Percentiles rank a stretch among this genome's conserved stretches.
These are phyloP conservation scores for Acanthochlamys bracteata DNA, from an alignment of 106 monocot genomes.

Conservation along the genomic window DNA sequence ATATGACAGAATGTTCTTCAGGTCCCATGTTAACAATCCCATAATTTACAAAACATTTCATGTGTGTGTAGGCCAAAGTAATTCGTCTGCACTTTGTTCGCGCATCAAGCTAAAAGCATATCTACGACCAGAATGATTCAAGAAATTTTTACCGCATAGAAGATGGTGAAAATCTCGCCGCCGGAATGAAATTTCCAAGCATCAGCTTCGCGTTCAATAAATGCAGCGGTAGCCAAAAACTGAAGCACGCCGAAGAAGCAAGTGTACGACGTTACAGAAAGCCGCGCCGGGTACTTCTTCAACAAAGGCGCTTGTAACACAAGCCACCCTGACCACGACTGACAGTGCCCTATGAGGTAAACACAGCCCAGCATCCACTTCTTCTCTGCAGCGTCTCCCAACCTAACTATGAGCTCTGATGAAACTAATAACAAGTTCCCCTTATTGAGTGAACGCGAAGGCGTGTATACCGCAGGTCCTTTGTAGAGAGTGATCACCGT, in stretches of 20 bases:
- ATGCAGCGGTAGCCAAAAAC: conserved; percentile 79
- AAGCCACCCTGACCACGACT: conserved; percentile 95
- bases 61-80: neutral
- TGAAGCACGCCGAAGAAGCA: conserved; percentile 97
- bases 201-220: conserved; percentile 60
- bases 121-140: neutral
- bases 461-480: conserved; percentile 66
- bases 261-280: conserved; percentile 91
- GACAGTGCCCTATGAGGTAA: conserved; percentile 84
- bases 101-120: neutral
- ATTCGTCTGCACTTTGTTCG: too few relatives aligned
- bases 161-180: conserved; percentile 82
- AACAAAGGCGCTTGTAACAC: conserved; percentile 87
- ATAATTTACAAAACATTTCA: neutral
- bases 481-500: conserved; percentile 88
- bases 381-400: conserved; percentile 31
- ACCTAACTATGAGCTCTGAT: conserved; percentile 2
- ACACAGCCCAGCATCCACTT: conserved; percentile 89
- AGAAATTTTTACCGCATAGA: conserved; percentile 56
- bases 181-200: conserved; percentile 74
- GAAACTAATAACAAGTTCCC: neutral
- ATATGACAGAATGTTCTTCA: too few relatives aligned
- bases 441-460: conserved; percentile 12
- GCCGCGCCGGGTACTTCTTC: conserved; percentile 93
- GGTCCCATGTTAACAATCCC: neutral